These are phyloP conservation scores for Bullera alba DNA, from an alignment of 768 basidiomycete species.

Conservation along the genomic window DNA sequence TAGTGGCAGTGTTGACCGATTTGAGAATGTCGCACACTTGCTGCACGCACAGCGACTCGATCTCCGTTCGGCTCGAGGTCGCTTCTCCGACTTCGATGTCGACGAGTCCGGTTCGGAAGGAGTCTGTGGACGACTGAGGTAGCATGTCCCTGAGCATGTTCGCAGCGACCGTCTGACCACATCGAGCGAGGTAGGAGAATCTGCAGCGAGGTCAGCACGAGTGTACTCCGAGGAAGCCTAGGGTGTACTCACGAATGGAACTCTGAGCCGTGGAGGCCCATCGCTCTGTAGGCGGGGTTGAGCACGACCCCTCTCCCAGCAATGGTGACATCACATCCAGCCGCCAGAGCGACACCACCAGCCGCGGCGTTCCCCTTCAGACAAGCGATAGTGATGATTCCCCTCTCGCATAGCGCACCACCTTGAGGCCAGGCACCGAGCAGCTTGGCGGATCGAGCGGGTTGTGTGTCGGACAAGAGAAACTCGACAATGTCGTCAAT, in stretches of 20 bases:
- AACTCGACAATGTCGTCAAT: slow-evolving; percentile 43
- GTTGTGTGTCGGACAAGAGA: slow-evolving; percentile 27
- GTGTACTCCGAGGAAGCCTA: neutral
- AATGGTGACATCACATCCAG: slow-evolving; percentile 32
- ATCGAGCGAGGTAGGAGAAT: slow-evolving; percentile 28
- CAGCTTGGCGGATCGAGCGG: slow-evolving; percentile 22
- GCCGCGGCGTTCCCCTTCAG: slow-evolving; percentile 39
- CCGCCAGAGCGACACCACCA: slow-evolving; percentile 38
- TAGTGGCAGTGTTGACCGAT: neutral
- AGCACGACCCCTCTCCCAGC: slow-evolving; percentile 24
- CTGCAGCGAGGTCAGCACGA: slow-evolving; percentile 3
- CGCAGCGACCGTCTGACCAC: slow-evolving; percentile 15
- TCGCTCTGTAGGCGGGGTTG: slow-evolving; percentile 37
- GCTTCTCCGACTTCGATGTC: slow-evolving; percentile 25
- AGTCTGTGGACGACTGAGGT: slow-evolving; percentile 17
- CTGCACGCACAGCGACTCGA: slow-evolving; percentile 10
- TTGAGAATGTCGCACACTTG: slow-evolving; percentile 6
- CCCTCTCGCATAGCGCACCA: slow-evolving; percentile 21
- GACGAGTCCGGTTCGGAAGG: slow-evolving; percentile 18
- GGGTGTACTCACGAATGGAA: slow-evolving; percentile 29
- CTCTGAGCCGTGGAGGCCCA: slow-evolving; percentile 39
- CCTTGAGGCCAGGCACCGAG: slow-evolving; percentile 1
- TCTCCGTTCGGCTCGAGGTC: slow-evolving; percentile 6
- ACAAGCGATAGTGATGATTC: slow-evolving; percentile 36
- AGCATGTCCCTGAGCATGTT: slow-evolving; percentile 24